Conservation (phyloP, 176 grass and related monocot genomes). For the Alloteropsis semialata region DNA sequence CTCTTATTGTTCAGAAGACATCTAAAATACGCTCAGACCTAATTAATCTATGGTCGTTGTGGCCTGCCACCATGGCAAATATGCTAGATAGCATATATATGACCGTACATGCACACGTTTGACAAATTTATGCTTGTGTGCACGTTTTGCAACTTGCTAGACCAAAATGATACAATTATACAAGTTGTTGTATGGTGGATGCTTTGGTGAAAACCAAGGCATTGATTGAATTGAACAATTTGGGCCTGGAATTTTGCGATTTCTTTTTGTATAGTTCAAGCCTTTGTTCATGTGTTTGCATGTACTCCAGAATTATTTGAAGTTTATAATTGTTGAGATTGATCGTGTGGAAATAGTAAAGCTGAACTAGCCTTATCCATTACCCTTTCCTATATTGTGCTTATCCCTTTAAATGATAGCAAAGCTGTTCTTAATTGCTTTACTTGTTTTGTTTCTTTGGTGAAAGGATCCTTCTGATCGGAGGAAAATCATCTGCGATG, state of each 20-base stretch:
- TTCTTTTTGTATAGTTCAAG: background rate
- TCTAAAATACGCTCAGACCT: no score
- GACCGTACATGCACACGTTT: no score
- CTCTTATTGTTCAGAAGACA: no score
- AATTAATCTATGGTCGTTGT: no score
- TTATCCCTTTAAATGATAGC: conserved; percentile 5
- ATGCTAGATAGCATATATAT: no score
- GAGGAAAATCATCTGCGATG: conserved; percentile 94
- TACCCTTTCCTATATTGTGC: background rate
- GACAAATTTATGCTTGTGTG: no score
- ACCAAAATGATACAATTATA: no score
- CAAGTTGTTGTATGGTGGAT: no score
- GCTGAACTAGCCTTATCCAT: background rate
- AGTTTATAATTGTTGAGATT: background rate
- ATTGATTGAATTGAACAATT: background rate
- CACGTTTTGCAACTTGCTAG: no score
- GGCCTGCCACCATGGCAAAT: no score
- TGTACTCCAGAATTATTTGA: background rate
- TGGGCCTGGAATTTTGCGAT: background rate
- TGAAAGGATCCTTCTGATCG: conserved; percentile 92
- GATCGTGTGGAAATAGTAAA: background rate
- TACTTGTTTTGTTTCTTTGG: conserved; percentile 30
- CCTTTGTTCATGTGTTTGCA: conserved; percentile 7
- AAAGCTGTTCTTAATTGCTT: conserved; percentile 3
- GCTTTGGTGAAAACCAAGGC: conserved; percentile 5